phyloP scores from a whole-genome alignment of 1,284 basidiomycete species.

The Termitomyces sp. region DNA sequence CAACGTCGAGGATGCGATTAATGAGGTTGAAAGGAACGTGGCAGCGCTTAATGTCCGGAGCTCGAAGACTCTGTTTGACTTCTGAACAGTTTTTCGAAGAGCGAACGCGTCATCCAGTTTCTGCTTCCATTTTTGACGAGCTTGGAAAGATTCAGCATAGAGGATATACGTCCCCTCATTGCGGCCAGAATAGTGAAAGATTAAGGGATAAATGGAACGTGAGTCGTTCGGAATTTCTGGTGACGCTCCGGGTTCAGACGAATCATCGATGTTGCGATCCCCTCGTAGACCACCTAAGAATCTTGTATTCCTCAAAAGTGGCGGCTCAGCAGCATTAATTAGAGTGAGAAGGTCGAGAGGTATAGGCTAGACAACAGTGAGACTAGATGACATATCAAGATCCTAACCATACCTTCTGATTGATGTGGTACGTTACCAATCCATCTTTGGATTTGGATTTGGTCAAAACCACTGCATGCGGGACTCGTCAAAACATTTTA shows the following conservation, averaged over 20 bases:
- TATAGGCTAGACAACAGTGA: constrained; percentile 59
- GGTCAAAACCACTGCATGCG: constrained; percentile 77
- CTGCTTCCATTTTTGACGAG: constrained; percentile 81
- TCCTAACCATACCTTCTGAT: constrained; percentile 62
- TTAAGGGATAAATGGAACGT: constrained; percentile 76
- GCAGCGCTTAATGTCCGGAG: constrained; percentile 81
- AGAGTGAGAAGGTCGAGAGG: constrained; percentile 83
- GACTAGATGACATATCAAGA: constrained; percentile 36
- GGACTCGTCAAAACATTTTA: not conserved
- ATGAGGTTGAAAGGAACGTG: constrained; percentile 73
- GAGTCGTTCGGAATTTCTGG: constrained; percentile 58
- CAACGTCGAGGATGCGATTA: constrained; percentile 42
- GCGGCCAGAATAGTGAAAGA: constrained; percentile 80
- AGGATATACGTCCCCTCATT: constrained; percentile 79
- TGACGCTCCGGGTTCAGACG: constrained; percentile 10
- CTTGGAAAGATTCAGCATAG: constrained; percentile 76
- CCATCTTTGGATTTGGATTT: constrained; percentile 76
- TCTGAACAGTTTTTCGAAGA: constrained; percentile 80
- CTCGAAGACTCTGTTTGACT: constrained; percentile 90
- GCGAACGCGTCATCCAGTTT: constrained; percentile 90
- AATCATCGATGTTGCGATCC: constrained; percentile 29
- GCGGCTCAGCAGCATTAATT: constrained; percentile 73
- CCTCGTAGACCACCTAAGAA: constrained; percentile 54
- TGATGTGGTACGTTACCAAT: constrained; percentile 72
- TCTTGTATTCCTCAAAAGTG: constrained; percentile 61